These are phyloP conservation scores for Diaporthe vaccinii DNA, from an alignment of 2,329 filamentous ascomycete species.

Conservation along the genomic window DNA sequence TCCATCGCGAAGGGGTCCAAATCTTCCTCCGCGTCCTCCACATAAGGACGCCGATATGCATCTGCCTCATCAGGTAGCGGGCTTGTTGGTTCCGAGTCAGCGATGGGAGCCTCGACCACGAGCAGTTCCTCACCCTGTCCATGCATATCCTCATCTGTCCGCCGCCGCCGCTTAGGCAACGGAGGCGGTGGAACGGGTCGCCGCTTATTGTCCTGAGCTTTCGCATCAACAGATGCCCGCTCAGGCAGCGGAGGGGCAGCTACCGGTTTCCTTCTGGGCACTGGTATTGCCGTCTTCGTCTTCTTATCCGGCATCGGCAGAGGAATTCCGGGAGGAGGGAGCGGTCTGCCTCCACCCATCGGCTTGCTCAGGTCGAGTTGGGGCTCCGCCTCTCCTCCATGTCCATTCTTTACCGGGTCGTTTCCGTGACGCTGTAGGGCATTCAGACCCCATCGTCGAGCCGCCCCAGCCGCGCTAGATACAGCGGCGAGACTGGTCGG, in stretches of 20 bases:
- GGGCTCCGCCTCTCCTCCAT: constrained; percentile 41
- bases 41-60: constrained; percentile 50
- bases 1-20: constrained; percentile 16
- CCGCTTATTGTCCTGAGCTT: constrained; percentile 43
- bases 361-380: constrained; percentile 70
- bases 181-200: constrained; percentile 58
- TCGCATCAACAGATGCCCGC: constrained; percentile 36
- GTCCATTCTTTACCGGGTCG: constrained; percentile 51
- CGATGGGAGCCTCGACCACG: constrained; percentile 72
- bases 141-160: constrained; percentile 52
- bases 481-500: constrained; percentile 63
- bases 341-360: constrained; percentile 84
- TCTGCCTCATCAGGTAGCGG: constrained; percentile 57
- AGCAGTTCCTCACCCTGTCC: constrained; percentile 65
- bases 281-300: constrained; percentile 68
- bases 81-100: constrained; percentile 71
- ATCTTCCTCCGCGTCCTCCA: constrained; percentile 50
- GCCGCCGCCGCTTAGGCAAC: constrained; percentile 61
- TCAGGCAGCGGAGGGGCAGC: constrained; percentile 53
- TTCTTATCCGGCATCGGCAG: constrained; percentile 77
- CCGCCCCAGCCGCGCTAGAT: constrained; percentile 67
- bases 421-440: constrained; percentile 65
- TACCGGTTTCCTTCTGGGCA: constrained; percentile 76
- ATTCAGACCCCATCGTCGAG: constrained; percentile 72
- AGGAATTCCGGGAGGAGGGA: constrained; percentile 85